Conservation (phyloP, 176 grass and related monocot genomes). For the Zizania latifolia region DNA sequence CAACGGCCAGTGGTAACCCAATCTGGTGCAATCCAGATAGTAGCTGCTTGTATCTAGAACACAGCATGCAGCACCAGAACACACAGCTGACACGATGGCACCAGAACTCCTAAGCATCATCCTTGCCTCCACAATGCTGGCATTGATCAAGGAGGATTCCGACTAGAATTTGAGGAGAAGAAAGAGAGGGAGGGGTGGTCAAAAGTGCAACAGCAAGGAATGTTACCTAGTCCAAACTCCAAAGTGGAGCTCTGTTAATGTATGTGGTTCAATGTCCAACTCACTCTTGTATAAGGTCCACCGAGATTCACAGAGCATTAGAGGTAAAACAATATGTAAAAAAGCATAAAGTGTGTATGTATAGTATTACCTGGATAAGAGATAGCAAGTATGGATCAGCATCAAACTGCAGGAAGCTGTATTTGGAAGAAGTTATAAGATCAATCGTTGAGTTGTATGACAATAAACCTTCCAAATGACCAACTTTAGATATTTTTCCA, state of each 20-base stretch:
- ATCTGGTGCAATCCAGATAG: neutral
- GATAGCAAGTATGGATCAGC: constrained; percentile 71
- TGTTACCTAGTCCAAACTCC: neutral
- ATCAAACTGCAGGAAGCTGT: constrained; percentile 69
- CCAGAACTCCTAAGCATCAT: neutral
- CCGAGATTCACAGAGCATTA: neutral
- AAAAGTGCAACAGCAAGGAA: neutral
- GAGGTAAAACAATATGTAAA: constrained; percentile 1
- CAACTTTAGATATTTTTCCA: constrained; percentile 51
- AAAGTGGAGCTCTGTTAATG: neutral
- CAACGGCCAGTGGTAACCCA: neutral
- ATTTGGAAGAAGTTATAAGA: constrained; percentile 66
- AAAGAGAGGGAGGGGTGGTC: neutral
- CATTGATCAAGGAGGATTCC: neutral
- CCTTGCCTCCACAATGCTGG: neutral
- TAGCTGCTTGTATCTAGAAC: neutral
- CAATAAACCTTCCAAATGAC: constrained; percentile 62
- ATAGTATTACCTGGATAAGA: constrained; percentile 86
- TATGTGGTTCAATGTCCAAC: neutral
- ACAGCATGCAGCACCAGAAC: neutral
- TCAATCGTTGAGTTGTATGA: constrained; percentile 70
- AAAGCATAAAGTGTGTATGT: constrained; percentile 20
- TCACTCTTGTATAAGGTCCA: neutral
- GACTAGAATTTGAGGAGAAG: neutral
- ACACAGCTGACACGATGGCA: neutral